A percentile compares a stretch with the other conserved stretches of the same genome.
Conservation (phyloP, 495 filamentous ascomycete species). For the Tuber umbilicatum region DNA sequence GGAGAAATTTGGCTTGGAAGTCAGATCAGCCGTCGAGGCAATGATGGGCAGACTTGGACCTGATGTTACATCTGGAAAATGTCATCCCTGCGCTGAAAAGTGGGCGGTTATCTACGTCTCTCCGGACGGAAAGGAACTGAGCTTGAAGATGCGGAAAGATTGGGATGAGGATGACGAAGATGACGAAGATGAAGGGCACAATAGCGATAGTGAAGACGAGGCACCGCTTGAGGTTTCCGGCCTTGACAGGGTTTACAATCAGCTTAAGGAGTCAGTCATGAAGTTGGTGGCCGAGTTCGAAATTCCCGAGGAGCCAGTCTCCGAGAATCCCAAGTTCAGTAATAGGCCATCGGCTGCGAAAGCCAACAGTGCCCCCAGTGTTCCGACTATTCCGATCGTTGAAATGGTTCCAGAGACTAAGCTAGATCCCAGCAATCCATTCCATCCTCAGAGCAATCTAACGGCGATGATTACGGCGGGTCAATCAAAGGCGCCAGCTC, state of each 20-base stretch:
- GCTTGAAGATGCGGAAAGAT: conserved; percentile 66
- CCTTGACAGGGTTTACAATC: conserved; percentile 73
- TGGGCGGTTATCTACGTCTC: conserved; percentile 74
- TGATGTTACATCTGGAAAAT: conserved; percentile 55
- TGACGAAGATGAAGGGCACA: conserved; percentile 59
- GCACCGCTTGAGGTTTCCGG: conserved; percentile 58
- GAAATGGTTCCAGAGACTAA: conserved; percentile 22
- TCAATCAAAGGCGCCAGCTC: conserved; percentile 37
- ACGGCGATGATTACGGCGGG: conserved; percentile 41
- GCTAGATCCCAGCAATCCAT: conserved; percentile 42
- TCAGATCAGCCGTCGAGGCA: conserved; percentile 56
- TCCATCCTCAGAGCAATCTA: conserved; percentile 41
- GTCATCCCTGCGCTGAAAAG: conserved; percentile 65
- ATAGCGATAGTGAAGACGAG: conserved; percentile 65
- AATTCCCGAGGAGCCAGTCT: conserved; percentile 51
- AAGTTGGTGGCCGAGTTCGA: conserved; percentile 77
- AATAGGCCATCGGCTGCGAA: conserved; percentile 32
- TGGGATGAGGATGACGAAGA: conserved; percentile 61
- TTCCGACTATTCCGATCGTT: conserved; percentile 10
- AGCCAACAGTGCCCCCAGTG: conserved; percentile 26
- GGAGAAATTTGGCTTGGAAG: conserved; percentile 45
- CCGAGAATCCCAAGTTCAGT: conserved; percentile 31
- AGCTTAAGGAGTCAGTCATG: conserved; percentile 70
- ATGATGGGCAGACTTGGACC: conserved; percentile 58
- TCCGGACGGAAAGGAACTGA: conserved; percentile 59